These are phyloP conservation scores for Verticillium longisporum DNA, from an alignment of 2,329 filamentous ascomycete species.

Conservation along the genomic window DNA sequence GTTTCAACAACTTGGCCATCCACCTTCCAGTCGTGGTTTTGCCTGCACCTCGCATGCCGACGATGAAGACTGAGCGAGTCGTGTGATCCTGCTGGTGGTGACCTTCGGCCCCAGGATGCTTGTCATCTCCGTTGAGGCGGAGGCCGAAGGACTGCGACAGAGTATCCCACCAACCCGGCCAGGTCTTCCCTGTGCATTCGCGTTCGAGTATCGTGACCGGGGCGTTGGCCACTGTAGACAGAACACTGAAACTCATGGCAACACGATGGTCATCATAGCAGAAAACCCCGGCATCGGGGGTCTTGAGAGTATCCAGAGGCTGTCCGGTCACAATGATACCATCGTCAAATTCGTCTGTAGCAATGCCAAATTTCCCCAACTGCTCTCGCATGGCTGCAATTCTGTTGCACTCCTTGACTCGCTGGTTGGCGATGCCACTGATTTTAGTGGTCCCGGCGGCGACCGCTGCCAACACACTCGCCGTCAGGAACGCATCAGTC, in stretches of 20 bases:
- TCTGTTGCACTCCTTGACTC: constrained; percentile 96
- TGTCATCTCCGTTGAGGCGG: constrained; percentile 67
- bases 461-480: constrained; percentile 86
- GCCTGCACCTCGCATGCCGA: constrained; percentile 94
- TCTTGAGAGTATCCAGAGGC: constrained; percentile 36
- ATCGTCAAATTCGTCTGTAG: constrained; percentile 82
- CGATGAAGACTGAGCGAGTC: constrained; percentile 75
- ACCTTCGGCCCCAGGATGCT: constrained; percentile 22
- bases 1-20: constrained; percentile 68
- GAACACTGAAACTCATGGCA: constrained; percentile 95
- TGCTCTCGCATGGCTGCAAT: constrained; percentile 94
- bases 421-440: constrained; percentile 91
- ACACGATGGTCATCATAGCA: constrained; percentile 98
- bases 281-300: constrained; percentile 63
- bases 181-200: constrained; percentile 93
- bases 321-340: constrained; percentile 71
- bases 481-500: constrained; percentile 97
- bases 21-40: constrained; percentile 91
- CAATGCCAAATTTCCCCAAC: constrained; percentile 86
- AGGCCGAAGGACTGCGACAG: constrained; percentile 73
- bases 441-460: constrained; percentile 80
- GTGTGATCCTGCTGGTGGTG: constrained; percentile 25
- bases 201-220: constrained; percentile 78
- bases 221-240: constrained; percentile 64
- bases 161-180: constrained; percentile 98